Base-by-base conservation (phyloP, 495 filamentous ascomycete species). In the Annulohypoxylon moriforme region DNA sequence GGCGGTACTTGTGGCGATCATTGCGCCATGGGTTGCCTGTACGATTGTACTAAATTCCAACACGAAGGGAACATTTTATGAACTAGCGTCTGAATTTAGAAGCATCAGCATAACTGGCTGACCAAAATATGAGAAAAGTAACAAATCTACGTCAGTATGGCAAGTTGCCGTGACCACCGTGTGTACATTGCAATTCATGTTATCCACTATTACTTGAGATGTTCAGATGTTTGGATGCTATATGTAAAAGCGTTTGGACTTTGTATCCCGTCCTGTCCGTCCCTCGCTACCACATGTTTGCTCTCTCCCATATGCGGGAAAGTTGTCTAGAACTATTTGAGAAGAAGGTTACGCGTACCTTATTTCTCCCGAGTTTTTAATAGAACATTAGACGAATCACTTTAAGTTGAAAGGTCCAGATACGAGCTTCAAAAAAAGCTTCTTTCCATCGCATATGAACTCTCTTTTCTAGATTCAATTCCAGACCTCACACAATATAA, bases 1-100 rank as follows among this genome's bases (percentile, higher is more conserved):
- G 57, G 71, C 60, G 53, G 55, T 69, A 49, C 55, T 61, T 24
- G 56, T 66, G 71, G 65, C 66, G 71, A 73, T 73, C 71, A 66
- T 66, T 62, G 66, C 42, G 71, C 71, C 71, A 73, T 73, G 57
- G 66, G 57, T 63, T 56, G 55, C 65, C 60, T 24, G 16, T 65
- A 56, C 61, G 47, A 60, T 68, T 25, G 60, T 64, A n/a, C 13
- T 24, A 49, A 27, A 58, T 73, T 65, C 60, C 47, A 73, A 66
- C 34, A 73, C 70, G 70, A 73, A 73, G 46, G 67, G 33, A 8
- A 67, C 9, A 64, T 0, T 27, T 25, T 38, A 53, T 65, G 34
- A 59, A 68, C 60, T 47, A 44, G 36, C 20, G 16, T 71, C 62
- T 22, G 40, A 44, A 66, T 62, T 71, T 71, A 71, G 71, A 58